A percentile compares a stretch with the other conserved stretches of the same genome.
Conservation (phyloP, 1,284 basidiomycete genomes). For the Ceratobasidium sp. region DNA sequence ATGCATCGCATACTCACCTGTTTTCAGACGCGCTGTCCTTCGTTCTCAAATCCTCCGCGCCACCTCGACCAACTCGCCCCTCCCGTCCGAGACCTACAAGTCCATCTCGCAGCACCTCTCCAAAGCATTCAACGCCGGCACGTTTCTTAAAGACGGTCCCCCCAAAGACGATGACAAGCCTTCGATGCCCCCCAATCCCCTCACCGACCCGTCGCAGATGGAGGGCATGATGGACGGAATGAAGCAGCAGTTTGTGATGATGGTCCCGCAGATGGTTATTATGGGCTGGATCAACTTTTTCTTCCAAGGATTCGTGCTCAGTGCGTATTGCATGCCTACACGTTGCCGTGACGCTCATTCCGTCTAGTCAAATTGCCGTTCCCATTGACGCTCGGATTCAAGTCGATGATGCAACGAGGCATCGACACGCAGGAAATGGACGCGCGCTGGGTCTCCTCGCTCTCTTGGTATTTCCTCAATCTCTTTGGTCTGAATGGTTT, state of each 20-base stretch:
- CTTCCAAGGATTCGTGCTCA: slow-evolving; percentile 97
- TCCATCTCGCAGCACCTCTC: slow-evolving; percentile 77
- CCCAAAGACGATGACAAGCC: slow-evolving; percentile 60
- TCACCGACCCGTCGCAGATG: slow-evolving; percentile 90
- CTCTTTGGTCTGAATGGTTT: slow-evolving; percentile 97
- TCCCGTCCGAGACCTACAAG: slow-evolving; percentile 76
- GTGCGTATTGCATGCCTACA: slow-evolving; percentile 62
- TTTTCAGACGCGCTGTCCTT: slow-evolving; percentile 76
- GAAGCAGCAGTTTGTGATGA: slow-evolving; percentile 99
- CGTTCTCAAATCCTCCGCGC: slow-evolving; percentile 84
- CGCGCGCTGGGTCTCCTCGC: slow-evolving; percentile 97
- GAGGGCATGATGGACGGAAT: slow-evolving; percentile 99
- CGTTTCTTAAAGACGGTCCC: slow-evolving; percentile 84
- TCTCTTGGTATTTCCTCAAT: slow-evolving; percentile 99
- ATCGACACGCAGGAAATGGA: slow-evolving; percentile 97
- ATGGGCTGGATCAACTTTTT: slow-evolving; percentile 99
- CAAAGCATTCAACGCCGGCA: slow-evolving; percentile 73
- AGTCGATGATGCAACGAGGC: slow-evolving; percentile 97
- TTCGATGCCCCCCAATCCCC: slow-evolving; percentile 60
- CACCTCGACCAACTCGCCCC: slow-evolving; percentile 78
- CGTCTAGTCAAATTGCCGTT: slow-evolving; percentile 93
- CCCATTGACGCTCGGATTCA: slow-evolving; percentile 95
- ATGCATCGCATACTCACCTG: slow-evolving; percentile 31
- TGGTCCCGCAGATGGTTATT: slow-evolving; percentile 97
- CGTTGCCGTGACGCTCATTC: not conserved